These are phyloP conservation scores for Xylaria sp. DNA, from an alignment of 2,329 filamentous ascomycete genomes.

Conservation along the genomic window DNA sequence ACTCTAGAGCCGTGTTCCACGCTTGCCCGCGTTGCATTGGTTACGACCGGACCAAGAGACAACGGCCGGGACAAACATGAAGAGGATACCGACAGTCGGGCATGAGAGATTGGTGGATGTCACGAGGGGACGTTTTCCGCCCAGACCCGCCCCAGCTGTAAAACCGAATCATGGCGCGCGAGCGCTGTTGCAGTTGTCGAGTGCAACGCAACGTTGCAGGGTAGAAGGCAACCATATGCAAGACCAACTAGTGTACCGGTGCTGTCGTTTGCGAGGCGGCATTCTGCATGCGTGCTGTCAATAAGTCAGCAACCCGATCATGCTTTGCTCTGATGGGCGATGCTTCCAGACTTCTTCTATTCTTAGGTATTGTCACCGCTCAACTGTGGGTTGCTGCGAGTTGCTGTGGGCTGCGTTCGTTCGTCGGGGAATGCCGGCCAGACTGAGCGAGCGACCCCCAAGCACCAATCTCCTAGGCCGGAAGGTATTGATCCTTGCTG, in stretches of 20 bases:
- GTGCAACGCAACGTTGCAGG: conserved; percentile 18
- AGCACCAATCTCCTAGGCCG: conserved; percentile 15
- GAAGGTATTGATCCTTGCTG: background rate
- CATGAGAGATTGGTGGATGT: conserved; percentile 14
- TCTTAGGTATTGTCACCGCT: too few species aligned
- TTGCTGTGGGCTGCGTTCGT: too few species aligned
- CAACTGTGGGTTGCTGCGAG: too few species aligned
- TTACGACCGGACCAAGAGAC: conserved; percentile 2
- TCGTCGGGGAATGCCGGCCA: too few species aligned
- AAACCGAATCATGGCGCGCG: conserved; percentile 3
- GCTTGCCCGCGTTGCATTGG: background rate
- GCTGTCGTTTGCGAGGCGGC: conserved; percentile 18
- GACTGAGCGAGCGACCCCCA: too few species aligned
- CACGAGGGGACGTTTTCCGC: background rate
- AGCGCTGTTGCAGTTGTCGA: conserved; percentile 8
- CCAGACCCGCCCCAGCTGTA: conserved; percentile 3
- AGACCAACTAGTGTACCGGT: background rate
- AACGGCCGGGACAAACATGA: background rate
- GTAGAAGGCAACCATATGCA: conserved; percentile 17
- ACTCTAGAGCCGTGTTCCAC: background rate
- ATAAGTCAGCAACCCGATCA: conserved; percentile 9
- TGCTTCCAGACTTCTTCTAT: too few species aligned
- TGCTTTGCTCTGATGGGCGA: too few species aligned
- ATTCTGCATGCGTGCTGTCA: conserved; percentile 15
- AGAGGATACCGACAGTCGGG: conserved; percentile 17